Evolutionary conservation across 805 yeast species (phyloP), one percentile per base, ranked within the genome.

Genomic region (Sugiyamaella smithiae): DNA sequence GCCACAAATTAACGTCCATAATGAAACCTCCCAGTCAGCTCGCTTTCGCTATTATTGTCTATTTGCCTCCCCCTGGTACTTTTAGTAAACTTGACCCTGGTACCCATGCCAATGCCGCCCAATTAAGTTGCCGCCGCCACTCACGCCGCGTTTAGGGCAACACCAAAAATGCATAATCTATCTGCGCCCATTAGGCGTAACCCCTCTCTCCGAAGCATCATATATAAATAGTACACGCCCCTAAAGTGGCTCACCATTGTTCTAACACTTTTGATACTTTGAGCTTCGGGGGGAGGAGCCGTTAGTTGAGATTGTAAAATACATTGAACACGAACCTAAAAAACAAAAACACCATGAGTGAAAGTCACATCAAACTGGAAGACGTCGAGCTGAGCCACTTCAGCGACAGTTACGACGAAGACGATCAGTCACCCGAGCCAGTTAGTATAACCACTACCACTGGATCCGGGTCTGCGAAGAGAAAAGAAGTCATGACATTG

Each of bases 401-500:
- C 22, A 35, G 38, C 38, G 38, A 35, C 38, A 35, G 38, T 20
- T 35, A 35, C 38, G 38, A 35, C 22, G 38, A 35, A 7, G 37
- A 32, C 22, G 38, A 35, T 20, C 20, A 40, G 20, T 25, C 33
- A 5, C 19, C 33, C 23, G 22, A n/a, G 23, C 49, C 51, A 22
- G 16, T 50, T 11, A 46, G 49, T n/a, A 44, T 51, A 7, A 51
- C 54, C 20, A 49, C 52, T 16, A 51, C 54, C 19, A 42, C 43
- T 11, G 54, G 54, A 8, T 48, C 54, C 11, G 54, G 54, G 22
- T 37, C 54, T 20, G 42, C 42, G 43, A 64, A 64, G 53, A 59
- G 68, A n/a, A 65, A 57, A 42, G 66, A 61, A 36, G 54, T 48
- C 8, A 57, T 67, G 56, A 53, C 58, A 19, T 57, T 64, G 25